Percentiles rank a stretch among this genome's conserved stretches.
These are phyloP conservation scores for Pseudisothecium myosuroides DNA, from an alignment of 225 moss, liverwort and hornwort species.

Conservation along the genomic window DNA sequence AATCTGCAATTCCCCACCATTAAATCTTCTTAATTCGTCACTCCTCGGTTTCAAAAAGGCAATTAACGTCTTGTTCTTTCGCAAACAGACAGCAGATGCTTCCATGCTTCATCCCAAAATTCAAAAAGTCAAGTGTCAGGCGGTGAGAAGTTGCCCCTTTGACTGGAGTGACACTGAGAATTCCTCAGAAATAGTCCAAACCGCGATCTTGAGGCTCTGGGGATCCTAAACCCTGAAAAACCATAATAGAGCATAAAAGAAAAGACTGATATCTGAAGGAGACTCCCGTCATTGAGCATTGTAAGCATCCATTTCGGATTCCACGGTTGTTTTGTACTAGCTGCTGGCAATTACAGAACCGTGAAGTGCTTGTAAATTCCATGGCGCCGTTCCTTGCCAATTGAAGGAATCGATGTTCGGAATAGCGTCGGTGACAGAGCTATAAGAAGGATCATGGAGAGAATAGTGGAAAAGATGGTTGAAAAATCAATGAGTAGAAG, in stretches of 20 bases:
- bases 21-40: background rate
- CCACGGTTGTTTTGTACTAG: background rate
- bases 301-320: background rate
- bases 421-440: background rate
- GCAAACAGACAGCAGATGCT: background rate
- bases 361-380: background rate
- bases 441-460: background rate
- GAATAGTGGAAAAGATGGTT: background rate
- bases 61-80: background rate
- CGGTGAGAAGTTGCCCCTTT: background rate
- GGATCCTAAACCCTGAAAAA: background rate
- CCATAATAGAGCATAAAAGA: accelerated
- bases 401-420: background rate
- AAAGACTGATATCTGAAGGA: background rate
- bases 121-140: background rate
- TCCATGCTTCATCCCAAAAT: background rate
- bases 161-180: background rate
- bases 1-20: background rate
- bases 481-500: background rate
- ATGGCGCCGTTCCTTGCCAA: background rate
- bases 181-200: background rate
- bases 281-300: background rate
- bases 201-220: background rate
- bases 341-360: background rate
- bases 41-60: background rate